Conservation (phyloP, 345 rosid genomes). For the Carallia pectinifolia region DNA sequence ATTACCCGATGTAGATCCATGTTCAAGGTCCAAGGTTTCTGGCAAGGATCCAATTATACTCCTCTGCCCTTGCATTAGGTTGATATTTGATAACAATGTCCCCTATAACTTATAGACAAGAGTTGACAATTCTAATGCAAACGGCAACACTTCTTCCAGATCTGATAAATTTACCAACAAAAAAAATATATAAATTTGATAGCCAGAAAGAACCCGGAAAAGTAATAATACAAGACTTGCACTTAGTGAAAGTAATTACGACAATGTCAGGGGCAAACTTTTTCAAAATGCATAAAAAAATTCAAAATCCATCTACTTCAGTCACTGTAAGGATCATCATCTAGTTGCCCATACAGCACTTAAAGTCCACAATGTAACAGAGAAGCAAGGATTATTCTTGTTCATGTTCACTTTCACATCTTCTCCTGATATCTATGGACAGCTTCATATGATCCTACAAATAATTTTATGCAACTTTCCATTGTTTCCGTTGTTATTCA, state of each 20-base stretch:
- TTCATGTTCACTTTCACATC: not conserved
- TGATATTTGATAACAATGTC: constrained; percentile 21
- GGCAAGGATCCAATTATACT: constrained; percentile 71
- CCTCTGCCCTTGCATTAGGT: constrained; percentile 86
- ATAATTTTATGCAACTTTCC: too few relatives aligned
- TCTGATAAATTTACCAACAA: constrained; percentile 6
- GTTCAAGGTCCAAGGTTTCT: constrained; percentile 69
- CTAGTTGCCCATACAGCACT: too few relatives aligned
- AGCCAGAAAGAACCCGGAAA: constrained; percentile 4
- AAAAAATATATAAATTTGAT: not conserved
- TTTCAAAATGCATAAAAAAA: too few relatives aligned
- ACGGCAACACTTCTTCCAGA: constrained; percentile 11
- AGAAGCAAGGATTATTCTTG: not conserved
- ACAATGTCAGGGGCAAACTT: too few relatives aligned
- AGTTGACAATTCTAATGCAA: constrained; percentile 26
- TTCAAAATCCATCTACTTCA: too few relatives aligned
- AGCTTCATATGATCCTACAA: too few relatives aligned
- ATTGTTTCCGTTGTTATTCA: too few relatives aligned
- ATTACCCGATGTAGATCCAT: constrained; percentile 67
- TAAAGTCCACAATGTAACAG: not conserved
- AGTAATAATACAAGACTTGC: too few relatives aligned
- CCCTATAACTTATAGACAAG: constrained; percentile 13
- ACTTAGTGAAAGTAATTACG: too few relatives aligned
- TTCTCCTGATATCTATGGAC: not conserved
- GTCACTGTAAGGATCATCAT: too few relatives aligned